A percentile compares a stretch with the other conserved stretches of the same genome.
These are phyloP conservation scores for Cladophialophora carrionii DNA, from an alignment of 2,329 filamentous ascomycete species.

Conservation along the genomic window DNA sequence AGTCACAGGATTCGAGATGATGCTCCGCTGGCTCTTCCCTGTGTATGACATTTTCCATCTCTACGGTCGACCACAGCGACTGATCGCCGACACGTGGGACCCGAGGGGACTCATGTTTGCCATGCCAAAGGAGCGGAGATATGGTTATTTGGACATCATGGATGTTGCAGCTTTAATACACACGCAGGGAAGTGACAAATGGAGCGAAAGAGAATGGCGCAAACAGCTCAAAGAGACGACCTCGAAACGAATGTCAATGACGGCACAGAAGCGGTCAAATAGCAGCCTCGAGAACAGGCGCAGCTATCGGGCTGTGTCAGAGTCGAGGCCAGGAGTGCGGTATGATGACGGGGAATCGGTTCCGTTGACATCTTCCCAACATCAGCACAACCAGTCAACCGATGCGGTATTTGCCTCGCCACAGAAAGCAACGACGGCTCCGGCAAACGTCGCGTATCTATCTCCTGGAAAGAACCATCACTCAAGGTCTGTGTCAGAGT, in stretches of 20 bases:
- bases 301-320: constrained; percentile 18
- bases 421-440: constrained; percentile 29
- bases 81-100: constrained; percentile 86
- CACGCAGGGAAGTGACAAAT: constrained; percentile 72
- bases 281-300: constrained; percentile 45
- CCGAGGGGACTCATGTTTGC: constrained; percentile 95
- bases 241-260: constrained; percentile 71
- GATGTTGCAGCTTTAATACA: constrained; percentile 82
- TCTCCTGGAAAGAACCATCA: constrained; percentile 34
- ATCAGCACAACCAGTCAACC: constrained; percentile 46
- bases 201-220: constrained; percentile 89
- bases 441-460: constrained; percentile 30
- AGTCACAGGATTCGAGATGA: constrained; percentile 91
- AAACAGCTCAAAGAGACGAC: constrained; percentile 87
- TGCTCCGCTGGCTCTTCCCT: constrained; percentile 89
- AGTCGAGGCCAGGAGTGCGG: constrained; percentile 45
- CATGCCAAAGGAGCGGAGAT: constrained; percentile 84
- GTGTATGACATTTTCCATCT: constrained; percentile 90
- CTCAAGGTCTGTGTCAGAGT: constrained; percentile 38
- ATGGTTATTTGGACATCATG: constrained; percentile 86
- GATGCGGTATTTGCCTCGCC: constrained; percentile 58
- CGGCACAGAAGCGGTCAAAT: constrained; percentile 47
- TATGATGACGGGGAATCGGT: constrained; percentile 53
- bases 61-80: constrained; percentile 83
- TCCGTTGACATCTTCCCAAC: constrained; percentile 58